Base-by-base conservation (phyloP, 1,284 basidiomycete genomes). In the Polyporus tsugae region DNA sequence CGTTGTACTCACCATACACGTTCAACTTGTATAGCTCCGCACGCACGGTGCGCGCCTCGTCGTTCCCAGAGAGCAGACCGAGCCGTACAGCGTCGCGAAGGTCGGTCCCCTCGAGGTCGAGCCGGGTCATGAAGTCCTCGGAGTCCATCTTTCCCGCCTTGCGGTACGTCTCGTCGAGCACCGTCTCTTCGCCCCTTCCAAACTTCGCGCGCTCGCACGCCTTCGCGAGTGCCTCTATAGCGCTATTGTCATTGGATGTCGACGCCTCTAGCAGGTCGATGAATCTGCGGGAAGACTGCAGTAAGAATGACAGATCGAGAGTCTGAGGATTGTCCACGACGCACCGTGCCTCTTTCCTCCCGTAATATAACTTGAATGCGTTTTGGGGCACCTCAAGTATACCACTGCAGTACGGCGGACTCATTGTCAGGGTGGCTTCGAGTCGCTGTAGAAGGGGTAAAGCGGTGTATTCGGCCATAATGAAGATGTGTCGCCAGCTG, bases 21-120 rank as follows among this genome's bases (percentile, higher is more conserved):
- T 80, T 79, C 19, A 79, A 68, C 63, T 78, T 77, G 67, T 78
- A 76, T 22, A 76, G 64, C 62, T 78, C 75, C 0, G 70, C 62
- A 9, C 39, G 62, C n/a, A 79, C 64, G 1, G 25, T 17, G 2
- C 59, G 58, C 11, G 41, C 65, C 1, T 41, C 17, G 5, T 60
- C 53, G 7, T 57, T 36, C 35, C 64, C 72, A 1, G 67, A 42
- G 57, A 10, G 52, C 29, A 53, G 29, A 29, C 61, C 60, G 2
- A 59, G 58, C 11, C 64, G 66, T 6, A 75, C 63, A 22, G 65
- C 49, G 25, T 72, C 60, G 33, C 71, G 58, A 4, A 77, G 64
- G 6, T 67, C 65, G 4, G 68, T 60, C 2, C 19, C 10, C 29
- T 70, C 62, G 7, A 70, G 59, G 52, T 53, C 29, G 52, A 53